Conservation (phyloP, 768 basidiomycete species). For the Trametes meyenii region DNA sequence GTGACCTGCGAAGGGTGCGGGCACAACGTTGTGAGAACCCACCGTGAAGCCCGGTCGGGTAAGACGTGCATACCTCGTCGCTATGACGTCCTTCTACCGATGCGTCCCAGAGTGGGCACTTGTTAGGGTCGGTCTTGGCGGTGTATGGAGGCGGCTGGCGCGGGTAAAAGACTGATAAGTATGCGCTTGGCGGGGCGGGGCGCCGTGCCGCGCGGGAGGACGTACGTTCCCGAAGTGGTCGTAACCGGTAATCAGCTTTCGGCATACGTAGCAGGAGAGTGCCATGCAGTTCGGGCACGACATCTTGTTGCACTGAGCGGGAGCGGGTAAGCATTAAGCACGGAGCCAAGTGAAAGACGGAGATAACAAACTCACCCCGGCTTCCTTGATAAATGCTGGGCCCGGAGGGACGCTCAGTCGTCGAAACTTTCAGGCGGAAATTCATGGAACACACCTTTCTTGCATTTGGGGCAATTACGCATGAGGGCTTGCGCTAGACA, state of each 20-base stretch:
- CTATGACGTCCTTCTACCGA: conserved; percentile 63
- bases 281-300: conserved; percentile 71
- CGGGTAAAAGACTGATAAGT: conserved; percentile 7
- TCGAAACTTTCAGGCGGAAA: not conserved
- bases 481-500: conserved; percentile 73
- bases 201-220: conserved; percentile 3
- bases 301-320: conserved; percentile 90
- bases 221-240: conserved; percentile 70
- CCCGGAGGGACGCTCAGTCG: not conserved
- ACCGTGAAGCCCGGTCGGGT: not conserved
- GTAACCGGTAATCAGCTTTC: conserved; percentile 71
- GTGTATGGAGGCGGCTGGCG: conserved; percentile 31
- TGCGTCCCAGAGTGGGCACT: conserved; percentile 71
- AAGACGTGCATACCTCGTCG: conserved; percentile 54
- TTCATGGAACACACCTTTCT: conserved; percentile 57
- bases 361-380: conserved; percentile 54
- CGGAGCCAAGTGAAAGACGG: not conserved
- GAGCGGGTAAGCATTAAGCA: not conserved
- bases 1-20: conserved; percentile 52
- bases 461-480: conserved; percentile 86
- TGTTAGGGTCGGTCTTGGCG: conserved; percentile 36
- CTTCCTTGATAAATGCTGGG: conserved; percentile 77
- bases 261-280: conserved; percentile 84
- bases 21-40: not conserved
- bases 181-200: conserved; percentile 10